phyloP scores from a whole-genome alignment of 805 yeast genomes.

The Yarrowia sp. region DNA sequence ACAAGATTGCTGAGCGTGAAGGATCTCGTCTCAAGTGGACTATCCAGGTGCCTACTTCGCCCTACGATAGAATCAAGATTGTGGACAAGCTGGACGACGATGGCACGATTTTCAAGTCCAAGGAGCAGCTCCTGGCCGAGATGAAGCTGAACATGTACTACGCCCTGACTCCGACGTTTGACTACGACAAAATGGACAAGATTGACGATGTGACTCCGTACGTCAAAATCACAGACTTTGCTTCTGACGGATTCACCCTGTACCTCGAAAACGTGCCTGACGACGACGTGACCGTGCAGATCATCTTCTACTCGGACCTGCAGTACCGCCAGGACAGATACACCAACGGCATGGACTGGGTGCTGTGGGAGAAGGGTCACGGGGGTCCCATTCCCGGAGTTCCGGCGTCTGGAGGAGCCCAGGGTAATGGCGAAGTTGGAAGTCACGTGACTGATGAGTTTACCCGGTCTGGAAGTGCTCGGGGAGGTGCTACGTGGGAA shows the following conservation, averaged over 20 bases:
- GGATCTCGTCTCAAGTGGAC: slow-evolving; percentile 1
- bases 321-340: neutral
- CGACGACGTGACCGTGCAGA: neutral
- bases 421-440: neutral
- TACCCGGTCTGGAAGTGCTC: neutral
- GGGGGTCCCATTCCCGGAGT: neutral
- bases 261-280: neutral
- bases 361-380: slow-evolving; percentile 1
- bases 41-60: slow-evolving; percentile 18
- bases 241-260: neutral
- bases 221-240: neutral
- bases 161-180: neutral
- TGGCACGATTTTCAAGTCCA: neutral
- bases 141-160: neutral
- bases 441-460: neutral
- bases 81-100: slow-evolving; percentile 11
- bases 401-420: neutral
- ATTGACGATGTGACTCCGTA: neutral
- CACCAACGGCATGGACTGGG: slow-evolving; percentile 15
- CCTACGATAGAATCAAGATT: slow-evolving; percentile 16
- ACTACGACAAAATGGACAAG: neutral
- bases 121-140: neutral
- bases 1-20: slow-evolving; percentile 11
- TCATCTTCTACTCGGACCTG: slow-evolving; percentile 6
- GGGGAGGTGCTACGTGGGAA: slow-evolving; percentile 1